phyloP scores from a whole-genome alignment of 2,329 filamentous ascomycete genomes.

The Diaporthe sp. region DNA sequence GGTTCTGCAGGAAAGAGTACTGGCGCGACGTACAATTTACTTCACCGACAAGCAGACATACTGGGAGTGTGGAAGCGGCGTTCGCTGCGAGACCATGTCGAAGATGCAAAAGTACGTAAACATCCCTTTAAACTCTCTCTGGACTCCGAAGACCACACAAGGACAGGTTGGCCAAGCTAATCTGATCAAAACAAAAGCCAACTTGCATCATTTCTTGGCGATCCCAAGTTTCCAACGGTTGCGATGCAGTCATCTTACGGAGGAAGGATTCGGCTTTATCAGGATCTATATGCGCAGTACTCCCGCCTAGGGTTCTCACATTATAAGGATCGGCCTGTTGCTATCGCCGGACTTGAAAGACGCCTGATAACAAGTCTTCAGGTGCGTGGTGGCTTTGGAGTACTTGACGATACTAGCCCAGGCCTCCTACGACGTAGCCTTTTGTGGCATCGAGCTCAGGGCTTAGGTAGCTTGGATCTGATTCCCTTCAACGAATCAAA shows the following conservation, averaged over 20 bases:
- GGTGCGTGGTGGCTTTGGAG: conserved; percentile 42
- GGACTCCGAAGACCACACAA: no score
- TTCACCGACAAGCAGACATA: conserved; percentile 50
- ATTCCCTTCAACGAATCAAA: no score
- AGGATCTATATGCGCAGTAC: conserved; percentile 44
- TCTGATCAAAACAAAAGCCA: no score
- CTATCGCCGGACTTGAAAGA: conserved; percentile 46
- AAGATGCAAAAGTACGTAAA: conserved; percentile 44
- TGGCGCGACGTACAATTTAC: conserved; percentile 50
- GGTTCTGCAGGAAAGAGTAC: conserved; percentile 50
- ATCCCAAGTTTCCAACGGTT: no score
- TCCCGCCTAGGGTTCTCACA: conserved; percentile 42
- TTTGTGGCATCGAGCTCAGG: conserved; percentile 40
- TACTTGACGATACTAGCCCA: conserved; percentile 39
- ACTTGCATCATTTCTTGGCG: no score
- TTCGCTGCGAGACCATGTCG: conserved; percentile 48
- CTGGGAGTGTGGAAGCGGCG: conserved; percentile 50
- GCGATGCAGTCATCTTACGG: neutral
- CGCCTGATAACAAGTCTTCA: conserved; percentile 40
- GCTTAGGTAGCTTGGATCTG: no score
- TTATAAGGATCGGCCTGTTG: conserved; percentile 42
- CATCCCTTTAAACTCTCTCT: no score
- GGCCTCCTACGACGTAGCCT: conserved; percentile 42
- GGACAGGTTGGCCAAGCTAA: no score
- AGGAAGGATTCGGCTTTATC: conserved; percentile 40